Base-by-base conservation (phyloP, 495 filamentous ascomycete species). In the Hypoxylon intermedium region DNA sequence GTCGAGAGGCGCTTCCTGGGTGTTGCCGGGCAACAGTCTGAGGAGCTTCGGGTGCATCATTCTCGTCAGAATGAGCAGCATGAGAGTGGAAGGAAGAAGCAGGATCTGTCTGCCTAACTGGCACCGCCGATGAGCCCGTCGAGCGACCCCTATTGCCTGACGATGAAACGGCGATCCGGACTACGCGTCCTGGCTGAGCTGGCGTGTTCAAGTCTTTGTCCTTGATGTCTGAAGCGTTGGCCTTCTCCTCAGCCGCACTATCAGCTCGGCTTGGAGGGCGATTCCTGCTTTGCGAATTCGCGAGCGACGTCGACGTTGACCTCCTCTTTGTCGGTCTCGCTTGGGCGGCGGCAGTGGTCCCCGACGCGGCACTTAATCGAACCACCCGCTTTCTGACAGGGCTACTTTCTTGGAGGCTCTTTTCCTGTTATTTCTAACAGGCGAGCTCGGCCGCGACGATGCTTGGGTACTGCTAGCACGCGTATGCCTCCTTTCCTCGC, bases 141-240 rank as follows among this genome's bases (percentile, higher is more conserved):
- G 75, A 76, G 36, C 72, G 54, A 19, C 58, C 69, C 21, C 72
- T 70, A 53, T 69, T 70, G 0, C 75, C 75, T 5, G 78, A 79
- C 20, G 80, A 78, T 5, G 72, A 72, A 16, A 77, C 68, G 2
- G 76, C 73, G 53, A 90, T 85, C 42, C 85, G 77, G n/a, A 89
- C 84, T 43, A 82, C 87, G 26, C 88, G 81, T 9, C 80, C 77
- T 48, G 83, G 77, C 20, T 86, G 82, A 0, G 85, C 85, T 1
- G 89, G 89, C 9, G 89, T 92, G 53, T 85, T 87, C 28, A 87
- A 77, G 58, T 89, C 84, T 13, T 60, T 67, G 15, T 76, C 67
- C 45, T 60, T 74, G 20, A 70, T 57, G 7, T 57, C 58, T 4
- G 65, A 69, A 21, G 33, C 52, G 28, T 61, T 68, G 9, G 47